Evolutionary conservation across 257 asterid species (phyloP).

Genomic region (Lycium ferocissimum): DNA sequence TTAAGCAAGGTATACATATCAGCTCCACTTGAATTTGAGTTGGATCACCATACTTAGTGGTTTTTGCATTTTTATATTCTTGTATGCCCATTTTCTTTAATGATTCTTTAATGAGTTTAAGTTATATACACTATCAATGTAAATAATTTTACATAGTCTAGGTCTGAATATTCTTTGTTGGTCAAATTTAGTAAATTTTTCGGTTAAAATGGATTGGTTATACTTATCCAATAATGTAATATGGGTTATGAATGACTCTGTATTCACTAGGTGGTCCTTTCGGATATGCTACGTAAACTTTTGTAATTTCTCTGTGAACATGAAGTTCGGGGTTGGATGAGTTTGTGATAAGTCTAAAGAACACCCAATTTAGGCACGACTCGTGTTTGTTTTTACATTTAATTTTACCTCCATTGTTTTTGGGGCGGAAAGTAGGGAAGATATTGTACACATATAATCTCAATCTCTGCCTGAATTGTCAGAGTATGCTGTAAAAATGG

Average conservation of each 20-base stretch:
- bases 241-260: background rate
- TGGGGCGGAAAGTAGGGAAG: background rate
- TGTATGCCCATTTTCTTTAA: background rate
- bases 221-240: background rate
- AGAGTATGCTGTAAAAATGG: background rate
- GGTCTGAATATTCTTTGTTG: background rate
- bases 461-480: background rate
- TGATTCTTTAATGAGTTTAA: background rate
- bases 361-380: background rate
- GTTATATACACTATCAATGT: too few species aligned
- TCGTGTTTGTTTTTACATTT: background rate
- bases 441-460: background rate
- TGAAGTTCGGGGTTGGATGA: background rate
- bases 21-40: background rate
- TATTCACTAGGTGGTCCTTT: background rate
- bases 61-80: background rate
- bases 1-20: slow-evolving; percentile 46
- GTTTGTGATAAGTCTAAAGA: background rate
- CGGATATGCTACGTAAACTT: background rate
- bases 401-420: background rate
- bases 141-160: too few species aligned
- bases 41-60: slow-evolving; percentile 15
- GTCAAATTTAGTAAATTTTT: too few species aligned
- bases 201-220: background rate
- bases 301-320: background rate